Conservation (phyloP, 441 rosid species). For the Populus hybrid region DNA sequence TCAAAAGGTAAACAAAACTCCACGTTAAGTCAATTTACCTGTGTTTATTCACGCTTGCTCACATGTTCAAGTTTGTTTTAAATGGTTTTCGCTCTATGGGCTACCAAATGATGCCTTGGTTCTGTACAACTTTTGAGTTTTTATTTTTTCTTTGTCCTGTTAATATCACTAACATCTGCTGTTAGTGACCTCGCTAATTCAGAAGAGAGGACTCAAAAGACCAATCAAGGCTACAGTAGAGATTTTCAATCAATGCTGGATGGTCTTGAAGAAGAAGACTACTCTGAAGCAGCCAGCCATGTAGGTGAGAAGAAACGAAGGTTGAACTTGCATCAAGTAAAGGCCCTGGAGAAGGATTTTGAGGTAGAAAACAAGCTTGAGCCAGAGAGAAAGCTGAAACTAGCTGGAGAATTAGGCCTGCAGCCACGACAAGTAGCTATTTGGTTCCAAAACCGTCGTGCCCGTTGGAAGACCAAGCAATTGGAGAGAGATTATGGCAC, state of each 20-base stretch:
- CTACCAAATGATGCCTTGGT: not conserved
- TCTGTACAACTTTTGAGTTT: not conserved
- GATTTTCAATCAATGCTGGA: conserved; percentile 62
- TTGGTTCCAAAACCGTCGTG: too few species aligned
- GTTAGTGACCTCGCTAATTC: not conserved
- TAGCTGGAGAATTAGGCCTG: too few species aligned
- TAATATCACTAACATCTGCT: not conserved
- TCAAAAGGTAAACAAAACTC: conserved; percentile 29
- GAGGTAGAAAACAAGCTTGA: too few species aligned
- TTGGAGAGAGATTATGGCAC: too few species aligned
- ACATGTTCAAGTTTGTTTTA: not conserved
- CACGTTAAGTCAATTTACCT: not conserved
- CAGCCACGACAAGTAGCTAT: too few species aligned
- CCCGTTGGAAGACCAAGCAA: too few species aligned
- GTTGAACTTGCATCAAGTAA: conserved; percentile 48
- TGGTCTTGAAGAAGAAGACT: conserved; percentile 50
- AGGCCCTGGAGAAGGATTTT: conserved; percentile 53
- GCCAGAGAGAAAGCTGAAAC: too few species aligned
- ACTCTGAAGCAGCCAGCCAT: conserved; percentile 32
- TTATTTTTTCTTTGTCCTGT: too few species aligned
- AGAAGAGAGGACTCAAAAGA: conserved; percentile 40
- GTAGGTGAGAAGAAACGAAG: conserved; percentile 55
- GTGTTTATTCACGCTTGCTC: not conserved
- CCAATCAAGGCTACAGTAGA: conserved; percentile 38
- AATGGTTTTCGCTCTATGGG: not conserved